Percentiles rank a stretch among this genome's conserved stretches.
Conservation (phyloP, 1,284 basidiomycete species). For the Ceratobasidium sp. region DNA sequence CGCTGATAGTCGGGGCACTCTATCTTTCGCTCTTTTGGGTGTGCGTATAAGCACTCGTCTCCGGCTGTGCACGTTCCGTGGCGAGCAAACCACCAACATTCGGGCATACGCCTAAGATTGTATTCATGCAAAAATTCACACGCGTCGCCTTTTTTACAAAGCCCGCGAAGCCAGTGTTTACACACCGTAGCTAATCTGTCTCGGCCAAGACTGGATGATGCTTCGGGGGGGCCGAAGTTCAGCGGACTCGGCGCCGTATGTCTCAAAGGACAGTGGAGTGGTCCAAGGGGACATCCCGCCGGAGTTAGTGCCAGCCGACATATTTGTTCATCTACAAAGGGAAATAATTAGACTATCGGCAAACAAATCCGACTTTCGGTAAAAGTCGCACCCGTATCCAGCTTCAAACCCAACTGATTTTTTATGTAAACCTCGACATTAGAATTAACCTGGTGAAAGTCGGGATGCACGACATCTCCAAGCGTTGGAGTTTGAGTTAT, state of each 20-base stretch:
- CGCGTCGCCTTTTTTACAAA: slow-evolving; percentile 98
- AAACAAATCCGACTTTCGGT: neutral
- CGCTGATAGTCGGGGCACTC: slow-evolving; percentile 96
- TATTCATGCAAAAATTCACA: slow-evolving; percentile 99
- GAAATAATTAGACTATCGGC: slow-evolving; percentile 31
- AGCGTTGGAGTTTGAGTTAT: slow-evolving; percentile 20
- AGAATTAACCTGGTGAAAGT: slow-evolving; percentile 94
- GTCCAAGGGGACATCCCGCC: slow-evolving; percentile 86
- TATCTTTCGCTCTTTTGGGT: slow-evolving; percentile 91
- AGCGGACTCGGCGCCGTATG: slow-evolving; percentile 85
- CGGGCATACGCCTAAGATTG: slow-evolving; percentile 97
- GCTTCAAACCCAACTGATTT: slow-evolving; percentile 81
- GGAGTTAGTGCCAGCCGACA: slow-evolving; percentile 82
- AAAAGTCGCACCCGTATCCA: slow-evolving; percentile 80
- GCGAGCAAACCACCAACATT: slow-evolving; percentile 98
- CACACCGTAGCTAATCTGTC: slow-evolving; percentile 90
- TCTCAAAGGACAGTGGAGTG: slow-evolving; percentile 85
- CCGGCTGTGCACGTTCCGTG: slow-evolving; percentile 98
- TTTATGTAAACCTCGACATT: slow-evolving; percentile 86
- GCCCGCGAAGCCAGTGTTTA: slow-evolving; percentile 98
- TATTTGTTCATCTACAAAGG: slow-evolving; percentile 81
- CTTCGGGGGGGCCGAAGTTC: slow-evolving; percentile 83
- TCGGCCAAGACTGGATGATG: slow-evolving; percentile 63
- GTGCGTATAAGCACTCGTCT: slow-evolving; percentile 97
- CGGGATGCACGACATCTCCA: slow-evolving; percentile 78